A percentile compares a stretch with the other conserved stretches of the same genome.
These are phyloP conservation scores for Hyaloscypha bicolor DNA, from an alignment of 495 filamentous ascomycete species.

Conservation along the genomic window DNA sequence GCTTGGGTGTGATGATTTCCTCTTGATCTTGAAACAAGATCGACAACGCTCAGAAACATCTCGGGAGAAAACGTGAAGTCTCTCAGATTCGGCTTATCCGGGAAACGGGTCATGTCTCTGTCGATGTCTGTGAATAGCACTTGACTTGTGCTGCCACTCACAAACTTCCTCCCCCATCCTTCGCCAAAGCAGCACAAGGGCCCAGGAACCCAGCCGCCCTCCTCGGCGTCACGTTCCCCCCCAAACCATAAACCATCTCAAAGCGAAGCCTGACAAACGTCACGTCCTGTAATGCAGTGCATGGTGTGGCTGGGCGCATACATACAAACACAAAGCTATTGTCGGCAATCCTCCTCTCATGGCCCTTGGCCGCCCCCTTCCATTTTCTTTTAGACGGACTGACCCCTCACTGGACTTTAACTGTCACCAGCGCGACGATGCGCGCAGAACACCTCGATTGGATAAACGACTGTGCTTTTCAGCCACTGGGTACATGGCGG, in stretches of 20 bases:
- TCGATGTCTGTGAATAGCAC: neutral
- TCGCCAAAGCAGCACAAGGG: conserved; percentile 8
- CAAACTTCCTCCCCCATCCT: neutral
- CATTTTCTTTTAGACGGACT: neutral
- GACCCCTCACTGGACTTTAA: neutral
- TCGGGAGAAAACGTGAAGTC: neutral
- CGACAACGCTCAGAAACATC: neutral
- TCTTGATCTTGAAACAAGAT: conserved; percentile 10
- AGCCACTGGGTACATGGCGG: neutral
- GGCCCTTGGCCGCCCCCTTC: neutral
- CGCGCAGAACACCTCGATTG: neutral
- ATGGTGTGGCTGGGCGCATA: conserved; percentile 6
- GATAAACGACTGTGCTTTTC: conserved; percentile 4
- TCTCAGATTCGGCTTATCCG: neutral
- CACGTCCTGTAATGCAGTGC: conserved; percentile 5
- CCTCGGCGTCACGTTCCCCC: neutral
- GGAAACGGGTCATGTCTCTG: conserved; percentile 1
- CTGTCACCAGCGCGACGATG: neutral
- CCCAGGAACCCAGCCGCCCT: neutral
- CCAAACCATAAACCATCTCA: conserved; percentile 3
- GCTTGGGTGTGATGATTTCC: neutral
- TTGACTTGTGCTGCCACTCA: conserved; percentile 1
- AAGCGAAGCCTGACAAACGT: conserved; percentile 5
- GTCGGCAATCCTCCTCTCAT: conserved; percentile 5
- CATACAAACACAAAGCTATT: conserved; percentile 1